These are phyloP conservation scores for Ceratocystis papillata DNA, from an alignment of 2,329 filamentous ascomycete species.

Conservation along the genomic window DNA sequence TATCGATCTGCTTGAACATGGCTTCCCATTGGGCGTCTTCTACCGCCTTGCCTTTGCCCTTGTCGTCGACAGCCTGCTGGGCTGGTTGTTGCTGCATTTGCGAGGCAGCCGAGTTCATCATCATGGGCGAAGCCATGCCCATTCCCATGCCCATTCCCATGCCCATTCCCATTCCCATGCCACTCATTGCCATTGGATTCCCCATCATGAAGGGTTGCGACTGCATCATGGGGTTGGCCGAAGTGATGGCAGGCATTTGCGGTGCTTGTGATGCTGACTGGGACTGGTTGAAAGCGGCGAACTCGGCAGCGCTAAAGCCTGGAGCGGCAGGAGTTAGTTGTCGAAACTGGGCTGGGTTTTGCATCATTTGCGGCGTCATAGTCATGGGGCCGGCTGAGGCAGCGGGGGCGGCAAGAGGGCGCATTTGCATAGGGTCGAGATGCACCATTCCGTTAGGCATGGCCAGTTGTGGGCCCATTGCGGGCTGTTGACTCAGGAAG, in stretches of 20 bases:
- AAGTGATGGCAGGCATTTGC: conserved; percentile 45
- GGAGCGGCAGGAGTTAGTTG: conserved; percentile 37
- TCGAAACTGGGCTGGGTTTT: conserved; percentile 18
- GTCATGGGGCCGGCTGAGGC: conserved; percentile 39
- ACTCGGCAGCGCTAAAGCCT: conserved; percentile 72
- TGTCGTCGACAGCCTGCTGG: conserved; percentile 42
- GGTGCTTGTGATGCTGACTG: conserved; percentile 44
- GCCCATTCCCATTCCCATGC: conserved; percentile 36
- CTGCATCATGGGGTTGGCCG: conserved; percentile 25
- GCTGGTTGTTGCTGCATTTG: conserved; percentile 32
- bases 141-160: conserved; percentile 38
- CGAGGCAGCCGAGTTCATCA: conserved; percentile 36
- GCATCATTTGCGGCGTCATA: conserved; percentile 41
- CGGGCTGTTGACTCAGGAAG: conserved; percentile 72
- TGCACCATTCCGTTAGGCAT: conserved; percentile 41
- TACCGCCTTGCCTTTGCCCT: conserved; percentile 85
- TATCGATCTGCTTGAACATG: conserved; percentile 77
- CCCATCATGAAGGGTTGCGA: conserved; percentile 32
- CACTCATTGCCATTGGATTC: conserved; percentile 49
- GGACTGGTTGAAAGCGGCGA: conserved; percentile 71
- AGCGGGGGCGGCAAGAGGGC: conserved; percentile 14
- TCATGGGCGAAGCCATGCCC: conserved; percentile 45
- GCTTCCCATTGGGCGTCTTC: conserved; percentile 94
- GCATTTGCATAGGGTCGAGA: conserved; percentile 39
- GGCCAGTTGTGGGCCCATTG: conserved; percentile 44